Evolutionary conservation across 2,329 filamentous ascomycete species (phyloP), one percentile per base, ranked within the genome.

Genomic region (Cladosporium sp.): DNA sequence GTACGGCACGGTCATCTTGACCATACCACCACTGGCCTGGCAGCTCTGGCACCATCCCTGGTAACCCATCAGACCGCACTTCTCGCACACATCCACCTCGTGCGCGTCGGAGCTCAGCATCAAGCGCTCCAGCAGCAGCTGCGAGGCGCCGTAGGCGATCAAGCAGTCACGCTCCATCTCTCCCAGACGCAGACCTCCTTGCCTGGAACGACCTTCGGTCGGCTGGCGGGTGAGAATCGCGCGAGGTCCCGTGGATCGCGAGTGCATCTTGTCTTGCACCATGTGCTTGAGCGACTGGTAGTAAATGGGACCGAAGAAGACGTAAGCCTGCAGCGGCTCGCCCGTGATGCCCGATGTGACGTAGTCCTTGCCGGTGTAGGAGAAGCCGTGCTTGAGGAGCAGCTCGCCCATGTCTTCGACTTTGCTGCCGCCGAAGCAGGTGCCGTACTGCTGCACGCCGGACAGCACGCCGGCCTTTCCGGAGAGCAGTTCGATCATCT

Each of bases 241-340:
- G 11, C 88, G 81, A 0, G 93, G 95, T 0, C 95, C 95, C 12
- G 89, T 85, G 2, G 92, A 85, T 55, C 93, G 89, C 27, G 89
- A 92, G 73, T 99, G 93, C 93, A 99, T 97, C 75, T 99, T 99
- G 69, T 99, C 93, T 70, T 97, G 91, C 3, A 99, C 93, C 93
- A 99, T 99, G 79, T 99, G 93, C 80, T 99, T 99, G 58, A 99
- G 82, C 59, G 96, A 95, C 76, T 99, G 93, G 76, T 99, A 99
- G 76, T 96, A 99, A 71, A 99, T 99, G 9, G 93, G 93, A 0
- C 93, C 93, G 68, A 95, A 96, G 78, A 97, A 99, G 65, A 99
- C 90, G 72, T 97, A 97, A 11, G 91, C 91, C 57, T 95, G 90
- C 5, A 97, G 78, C 0, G 88, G 83, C 71, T 99, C 93, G 62